Evolutionary conservation across 1,284 basidiomycete genomes (phyloP).

Genomic region (Puccinia triticina): DNA sequence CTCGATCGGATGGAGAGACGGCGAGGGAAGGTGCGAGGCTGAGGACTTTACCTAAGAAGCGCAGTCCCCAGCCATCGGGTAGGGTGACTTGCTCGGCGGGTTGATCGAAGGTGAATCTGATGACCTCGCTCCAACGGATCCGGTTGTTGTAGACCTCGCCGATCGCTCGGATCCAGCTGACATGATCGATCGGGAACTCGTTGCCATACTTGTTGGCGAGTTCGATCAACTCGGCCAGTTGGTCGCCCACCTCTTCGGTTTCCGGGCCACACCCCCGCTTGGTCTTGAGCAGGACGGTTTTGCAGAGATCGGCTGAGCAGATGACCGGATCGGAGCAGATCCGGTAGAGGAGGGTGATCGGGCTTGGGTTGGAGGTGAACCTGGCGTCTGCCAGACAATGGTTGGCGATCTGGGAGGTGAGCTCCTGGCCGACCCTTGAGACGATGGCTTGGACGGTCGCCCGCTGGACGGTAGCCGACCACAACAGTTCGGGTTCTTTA

Average conservation of each 20-base stretch:
- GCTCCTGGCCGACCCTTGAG: conserved; percentile 43
- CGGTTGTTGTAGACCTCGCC: conserved; percentile 44
- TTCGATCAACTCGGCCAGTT: conserved; percentile 35
- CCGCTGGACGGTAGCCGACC: conserved; percentile 47
- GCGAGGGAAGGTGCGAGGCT: conserved; percentile 33
- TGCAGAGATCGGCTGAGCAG: conserved; percentile 45
- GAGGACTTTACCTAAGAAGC: conserved; percentile 46
- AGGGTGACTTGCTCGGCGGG: conserved; percentile 26
- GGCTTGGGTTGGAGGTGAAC: conserved; percentile 31
- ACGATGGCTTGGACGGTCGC: conserved; percentile 48
- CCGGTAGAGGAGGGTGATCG: conserved; percentile 37
- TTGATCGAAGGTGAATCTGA: conserved; percentile 42
- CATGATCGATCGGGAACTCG: conserved; percentile 48
- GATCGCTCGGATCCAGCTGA: conserved; percentile 42
- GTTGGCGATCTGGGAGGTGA: conserved; percentile 46
- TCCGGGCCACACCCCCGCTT: conserved; percentile 4
- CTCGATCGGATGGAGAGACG: neutral
- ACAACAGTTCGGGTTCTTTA: conserved; percentile 34
- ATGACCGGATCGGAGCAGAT: conserved; percentile 48
- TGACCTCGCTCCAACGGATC: conserved; percentile 46
- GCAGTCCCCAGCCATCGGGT: conserved; percentile 47
- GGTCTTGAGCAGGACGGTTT: conserved; percentile 43
- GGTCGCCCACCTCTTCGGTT: conserved; percentile 21
- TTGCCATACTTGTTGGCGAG: conserved; percentile 35
- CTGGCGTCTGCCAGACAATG: conserved; percentile 44